Evolutionary conservation across 1,139 yeast species (phyloP).

Genomic region (Blastobotrys elegans): DNA sequence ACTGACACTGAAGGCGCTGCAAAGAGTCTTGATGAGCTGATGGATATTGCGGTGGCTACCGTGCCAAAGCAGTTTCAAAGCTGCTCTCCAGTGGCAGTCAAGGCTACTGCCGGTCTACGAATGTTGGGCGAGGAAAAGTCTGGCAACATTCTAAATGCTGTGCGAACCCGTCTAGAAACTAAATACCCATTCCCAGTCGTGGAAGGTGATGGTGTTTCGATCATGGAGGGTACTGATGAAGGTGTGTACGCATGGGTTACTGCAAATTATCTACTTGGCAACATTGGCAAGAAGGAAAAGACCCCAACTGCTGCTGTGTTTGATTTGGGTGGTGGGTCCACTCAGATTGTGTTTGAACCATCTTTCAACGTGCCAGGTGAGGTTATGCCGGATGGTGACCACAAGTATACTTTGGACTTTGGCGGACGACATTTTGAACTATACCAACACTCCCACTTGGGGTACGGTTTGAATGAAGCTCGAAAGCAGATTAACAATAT

Average conservation of each 20-base stretch:
- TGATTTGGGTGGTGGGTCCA: slow-evolving; percentile 97
- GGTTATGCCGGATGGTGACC: slow-evolving; percentile 81
- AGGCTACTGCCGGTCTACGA: slow-evolving; percentile 97
- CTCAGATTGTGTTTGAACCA: slow-evolving; percentile 98
- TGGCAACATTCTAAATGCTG: slow-evolving; percentile 64
- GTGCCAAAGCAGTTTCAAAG: slow-evolving; percentile 69
- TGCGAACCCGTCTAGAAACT: slow-evolving; percentile 63
- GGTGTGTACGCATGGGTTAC: slow-evolving; percentile 99
- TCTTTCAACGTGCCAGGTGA: slow-evolving; percentile 45
- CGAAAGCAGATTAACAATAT: slow-evolving; percentile 69
- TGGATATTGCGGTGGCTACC: slow-evolving; percentile 63
- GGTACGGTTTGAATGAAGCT: slow-evolving; percentile 93
- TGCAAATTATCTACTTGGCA: slow-evolving; percentile 84
- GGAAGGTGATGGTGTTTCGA: slow-evolving; percentile 73
- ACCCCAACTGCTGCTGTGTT: slow-evolving; percentile 91
- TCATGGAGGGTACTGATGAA: slow-evolving; percentile 95
- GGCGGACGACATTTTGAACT: slow-evolving; percentile 78
- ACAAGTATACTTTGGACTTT: slow-evolving; percentile 71
- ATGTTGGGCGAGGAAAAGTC: slow-evolving; percentile 67
- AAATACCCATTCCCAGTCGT: slow-evolving; percentile 92
- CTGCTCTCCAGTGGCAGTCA: slow-evolving; percentile 92
- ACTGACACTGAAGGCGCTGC: slow-evolving; percentile 85
- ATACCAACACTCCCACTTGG: slow-evolving; percentile 92
- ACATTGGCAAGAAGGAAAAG: slow-evolving; percentile 70
- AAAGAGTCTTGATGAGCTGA: slow-evolving; percentile 71